Base-by-base conservation (phyloP, 345 rosid species). In the Melastoma malabathricum region DNA sequence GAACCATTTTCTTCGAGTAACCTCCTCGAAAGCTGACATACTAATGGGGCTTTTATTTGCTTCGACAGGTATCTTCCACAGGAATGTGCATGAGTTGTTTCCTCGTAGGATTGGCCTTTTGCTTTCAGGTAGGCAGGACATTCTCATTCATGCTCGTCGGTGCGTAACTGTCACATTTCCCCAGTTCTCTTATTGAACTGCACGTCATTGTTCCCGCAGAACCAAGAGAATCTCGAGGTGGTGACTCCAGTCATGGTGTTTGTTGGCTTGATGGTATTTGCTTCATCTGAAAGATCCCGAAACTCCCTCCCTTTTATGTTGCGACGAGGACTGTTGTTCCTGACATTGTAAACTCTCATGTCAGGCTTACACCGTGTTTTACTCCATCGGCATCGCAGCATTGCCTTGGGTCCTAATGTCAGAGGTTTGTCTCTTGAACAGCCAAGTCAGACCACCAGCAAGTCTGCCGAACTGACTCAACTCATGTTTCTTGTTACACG, bases 341-440 rank as follows among this genome's bases (percentile, higher is more conserved):
- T 13, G 12, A 38, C 46, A 15, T 15, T 10, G 19, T n/a, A 47
- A 15, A 51, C 50, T 56, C 49, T n/a, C n/a, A 44, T 1, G 50
- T 3, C 64, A 73, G 93, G 85, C 76, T 17, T 58, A 54, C 41
- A 7, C 59, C 31, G 53, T 64, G 17, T 25, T 44, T 44, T 31
- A 43, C 22, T 19, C 63, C 1, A 15, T 29, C 3, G 63, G 56
- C 25, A 43, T 59, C 31, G 20, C 47, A 16, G 56, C 56, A 13
- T 25, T 59, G 17, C 50, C 63, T 0, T 59, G 56, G 63, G 18
- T 59, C 51, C 54, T 59, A 59, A 76, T 81, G 83, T 78, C 93
- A 13, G 88, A 84, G 89, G 86, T 83, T 68, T 43, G 19, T 16
- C 38, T 29, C 38, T 29, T 29, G 9, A 29, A 29, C 6, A 4